Evolutionary conservation across 2,329 filamentous ascomycete genomes (phyloP).

Genomic region (Dichotomopilus funicola): DNA sequence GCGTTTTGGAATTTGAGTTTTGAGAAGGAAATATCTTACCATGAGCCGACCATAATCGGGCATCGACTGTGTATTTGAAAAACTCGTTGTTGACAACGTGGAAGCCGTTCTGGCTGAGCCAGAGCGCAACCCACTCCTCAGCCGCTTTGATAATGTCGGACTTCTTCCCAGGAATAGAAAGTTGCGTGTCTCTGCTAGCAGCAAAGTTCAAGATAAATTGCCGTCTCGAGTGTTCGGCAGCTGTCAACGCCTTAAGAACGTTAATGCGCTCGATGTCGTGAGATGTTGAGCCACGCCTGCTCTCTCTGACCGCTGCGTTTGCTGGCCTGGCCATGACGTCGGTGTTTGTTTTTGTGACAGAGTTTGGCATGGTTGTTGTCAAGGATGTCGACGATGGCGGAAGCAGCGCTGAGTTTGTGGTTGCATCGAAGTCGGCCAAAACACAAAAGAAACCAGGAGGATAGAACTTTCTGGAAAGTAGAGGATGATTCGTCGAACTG

Average conservation of each 20-base stretch:
- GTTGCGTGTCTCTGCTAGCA: constrained; percentile 19
- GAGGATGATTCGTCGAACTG: not conserved
- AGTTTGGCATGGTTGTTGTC: not conserved
- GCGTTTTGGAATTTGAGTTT: not conserved
- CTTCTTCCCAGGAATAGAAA: constrained; percentile 23
- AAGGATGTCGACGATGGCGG: constrained; percentile 16
- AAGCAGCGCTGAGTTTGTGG: constrained; percentile 12
- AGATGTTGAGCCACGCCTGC: constrained; percentile 14
- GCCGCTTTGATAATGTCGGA: constrained; percentile 22
- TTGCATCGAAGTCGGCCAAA: constrained; percentile 11
- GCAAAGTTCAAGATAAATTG: constrained; percentile 25
- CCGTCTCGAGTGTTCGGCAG: constrained; percentile 23
- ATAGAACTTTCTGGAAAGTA: not conserved
- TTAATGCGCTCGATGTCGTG: constrained; percentile 21
- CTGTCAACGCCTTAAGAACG: constrained; percentile 22
- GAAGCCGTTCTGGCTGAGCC: constrained; percentile 18
- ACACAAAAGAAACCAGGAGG: not conserved
- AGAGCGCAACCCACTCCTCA: constrained; percentile 20
- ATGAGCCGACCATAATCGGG: constrained; percentile 17
- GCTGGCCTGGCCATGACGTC: constrained; percentile 16
- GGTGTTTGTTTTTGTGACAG: not conserved
- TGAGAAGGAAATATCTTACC: constrained; percentile 10
- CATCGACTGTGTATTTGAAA: constrained; percentile 24
- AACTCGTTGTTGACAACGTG: constrained; percentile 17
- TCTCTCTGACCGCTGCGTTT: constrained; percentile 23